Percentiles rank a stretch among this genome's conserved stretches.
phyloP scores from a whole-genome alignment of 192 early-diverging fungal genomes.

The Coemansia sp. region DNA sequence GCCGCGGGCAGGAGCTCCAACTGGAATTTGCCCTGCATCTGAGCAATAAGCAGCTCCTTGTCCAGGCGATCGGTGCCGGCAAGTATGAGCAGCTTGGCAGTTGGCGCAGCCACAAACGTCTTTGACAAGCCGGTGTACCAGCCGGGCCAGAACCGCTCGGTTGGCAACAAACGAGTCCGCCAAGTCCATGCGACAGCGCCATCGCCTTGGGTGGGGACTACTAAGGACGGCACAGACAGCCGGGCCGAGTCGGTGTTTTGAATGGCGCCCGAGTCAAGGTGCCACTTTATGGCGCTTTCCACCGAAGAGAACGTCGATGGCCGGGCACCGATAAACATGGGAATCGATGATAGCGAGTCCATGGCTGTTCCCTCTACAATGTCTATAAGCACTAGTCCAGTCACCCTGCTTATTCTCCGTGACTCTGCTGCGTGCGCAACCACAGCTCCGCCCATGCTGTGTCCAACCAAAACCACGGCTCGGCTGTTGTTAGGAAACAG shows the following conservation, averaged over 20 bases:
- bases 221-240: constrained; percentile 66
- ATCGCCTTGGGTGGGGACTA: constrained; percentile 21
- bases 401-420: constrained; percentile 44
- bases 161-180: constrained; percentile 58
- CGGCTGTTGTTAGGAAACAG: constrained; percentile 50
- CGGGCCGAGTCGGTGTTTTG: constrained; percentile 63
- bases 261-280: constrained; percentile 59
- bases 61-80: constrained; percentile 75
- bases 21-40: constrained; percentile 85
- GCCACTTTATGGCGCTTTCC: constrained; percentile 41
- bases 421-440: constrained; percentile 60
- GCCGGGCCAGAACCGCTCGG: constrained; percentile 66
- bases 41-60: constrained; percentile 69
- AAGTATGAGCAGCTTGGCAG: constrained; percentile 64
- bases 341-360: constrained; percentile 44
- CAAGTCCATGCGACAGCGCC: constrained; percentile 52
- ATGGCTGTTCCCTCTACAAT: constrained; percentile 71
- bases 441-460: constrained; percentile 81
- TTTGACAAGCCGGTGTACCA: constrained; percentile 61
- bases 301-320: constrained; percentile 27
- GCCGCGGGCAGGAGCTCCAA: constrained; percentile 62
- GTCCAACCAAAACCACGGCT: constrained; percentile 69
- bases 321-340: constrained; percentile 29
- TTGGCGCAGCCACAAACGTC: constrained; percentile 59
- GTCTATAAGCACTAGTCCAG: constrained; percentile 68